Evolutionary conservation across 139 green algal species (phyloP), one percentile per base, ranked within the genome.

Genomic region (Micromonas commoda): DNA sequence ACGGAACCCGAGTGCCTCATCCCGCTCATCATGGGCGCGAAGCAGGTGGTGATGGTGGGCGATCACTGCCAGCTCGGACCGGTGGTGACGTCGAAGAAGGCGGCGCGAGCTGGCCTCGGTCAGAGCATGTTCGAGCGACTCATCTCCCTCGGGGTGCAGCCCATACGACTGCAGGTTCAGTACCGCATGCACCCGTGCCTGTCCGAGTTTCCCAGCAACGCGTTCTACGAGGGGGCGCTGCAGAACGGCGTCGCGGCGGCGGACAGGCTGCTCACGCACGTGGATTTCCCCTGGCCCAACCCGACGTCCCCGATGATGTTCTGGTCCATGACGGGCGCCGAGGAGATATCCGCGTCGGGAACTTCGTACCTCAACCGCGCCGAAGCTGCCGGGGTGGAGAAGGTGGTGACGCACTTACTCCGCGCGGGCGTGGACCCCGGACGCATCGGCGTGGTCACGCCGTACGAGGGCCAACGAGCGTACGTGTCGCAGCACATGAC

Each of bases 101-200:
- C 92, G 1, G 89, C 92, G 1, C 86, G 87, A 34, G 91, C 92
- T 5, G 95, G 95, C 0, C 91, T 99, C 23, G 86, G 76, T 66
- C 90, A 97, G 83, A 93, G 85, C 5, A 82, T 99, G 37, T 98
- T 98, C 83, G 95, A 99, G 88, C 84, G 95, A 37, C 88, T 98
- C 33, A 89, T 97, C 35, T 84, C 94, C 77, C 87, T 97, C 64
- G 95, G 95, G 3, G 85, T 96, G 45, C 92, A 93, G 80, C 94
- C 94, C 23, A 92, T 96, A 60, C 87, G 94, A 28, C 89, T 98
- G 71, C 90, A 96, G 86, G 91, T 97, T 29, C 94, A 98, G 83
- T 99, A 99, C 84, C 91, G 95, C 82, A 99, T 99, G 95, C 95
- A 99, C 86, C 95, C 95, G 33, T 91, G 86, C 76, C 85, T 99